Evolutionary conservation across 306 rosid genomes (phyloP), one percentile per base, ranked within the genome.

Genomic region (Vigna angularis): DNA sequence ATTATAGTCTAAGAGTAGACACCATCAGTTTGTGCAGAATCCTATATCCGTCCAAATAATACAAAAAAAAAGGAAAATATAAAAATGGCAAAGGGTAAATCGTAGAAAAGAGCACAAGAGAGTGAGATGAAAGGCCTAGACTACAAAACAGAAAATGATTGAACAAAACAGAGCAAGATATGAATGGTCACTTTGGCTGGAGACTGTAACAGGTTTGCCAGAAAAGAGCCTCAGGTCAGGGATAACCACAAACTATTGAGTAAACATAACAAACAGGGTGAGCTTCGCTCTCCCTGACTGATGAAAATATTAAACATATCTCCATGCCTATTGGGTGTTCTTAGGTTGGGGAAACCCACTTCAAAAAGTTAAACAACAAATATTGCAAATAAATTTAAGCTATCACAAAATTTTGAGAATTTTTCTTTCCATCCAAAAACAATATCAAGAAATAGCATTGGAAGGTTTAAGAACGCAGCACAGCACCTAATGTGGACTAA

Each of bases 401-500:
- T 40, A 34, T 4, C 11, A 36, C 69, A 0, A 9, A 7, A 16
- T n/a, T 64, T 63, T 66, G 82, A 48, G 79, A 59, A 72, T 13
- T 18, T 70, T 48, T 1, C 66, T 40, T 38, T 14, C 5, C 50
- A 13, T 30, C 20, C 26, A 49, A 45, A 84, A 40, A 20, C 59
- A 84, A 48, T 58, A 65, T 62, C 10, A 6, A 9, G 64, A 22
- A 71, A 56, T 72, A 63, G 47, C 3, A 50, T 24, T 57, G 64
- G 8, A 57, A 22, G 69, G 53, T 79, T 75, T 22, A 66, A 73
- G 74, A 70, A 75, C 7, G 13, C 34, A 30, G 34, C 34, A 30
- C 38, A 14, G 38, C 55, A 65, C 72, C 87, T 78, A 17, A 47
- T 13, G 9, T 42, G 47, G 47, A 42, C 47, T 42, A 42, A 42